Percentiles rank a stretch among this genome's conserved stretches.
These are phyloP conservation scores for Funneliformis mosseae DNA, from an alignment of 192 early-diverging fungal genomes.

Conservation along the genomic window DNA sequence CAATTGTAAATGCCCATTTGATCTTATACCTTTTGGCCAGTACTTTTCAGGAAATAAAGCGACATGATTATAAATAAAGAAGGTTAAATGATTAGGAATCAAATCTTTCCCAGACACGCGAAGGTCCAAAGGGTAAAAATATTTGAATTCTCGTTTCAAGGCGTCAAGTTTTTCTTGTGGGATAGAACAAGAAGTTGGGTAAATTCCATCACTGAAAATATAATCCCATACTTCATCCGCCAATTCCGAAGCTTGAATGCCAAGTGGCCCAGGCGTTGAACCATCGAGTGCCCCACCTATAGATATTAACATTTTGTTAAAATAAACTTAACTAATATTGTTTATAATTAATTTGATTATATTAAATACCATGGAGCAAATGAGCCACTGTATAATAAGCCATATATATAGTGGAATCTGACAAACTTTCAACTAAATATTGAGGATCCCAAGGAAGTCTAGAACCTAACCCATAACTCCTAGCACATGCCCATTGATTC, in stretches of 20 bases:
- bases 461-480: constrained; percentile 91
- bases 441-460: constrained; percentile 92
- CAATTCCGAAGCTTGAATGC: constrained; percentile 83
- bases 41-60: constrained; percentile 89
- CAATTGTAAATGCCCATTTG: constrained; percentile 94
- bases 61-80: constrained; percentile 95
- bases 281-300: constrained; percentile 80
- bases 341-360: background rate
- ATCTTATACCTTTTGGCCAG: constrained; percentile 87
- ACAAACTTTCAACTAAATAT: constrained; percentile 93
- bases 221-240: constrained; percentile 92
- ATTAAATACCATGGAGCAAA: constrained; percentile 70
- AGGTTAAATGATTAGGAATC: constrained; percentile 96
- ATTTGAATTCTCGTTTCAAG: constrained; percentile 89
- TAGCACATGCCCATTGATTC: constrained; percentile 95
- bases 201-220: constrained; percentile 73
- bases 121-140: constrained; percentile 98
- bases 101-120: constrained; percentile 96
- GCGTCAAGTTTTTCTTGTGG: constrained; percentile 69
- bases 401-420: constrained; percentile 99
- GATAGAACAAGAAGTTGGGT: constrained; percentile 61
- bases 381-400: constrained; percentile 98
- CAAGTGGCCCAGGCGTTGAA: constrained; percentile 70
- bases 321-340: background rate
- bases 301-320: background rate